phyloP scores from a whole-genome alignment of 2,329 filamentous ascomycete genomes.

The Monosporascus sp. region DNA sequence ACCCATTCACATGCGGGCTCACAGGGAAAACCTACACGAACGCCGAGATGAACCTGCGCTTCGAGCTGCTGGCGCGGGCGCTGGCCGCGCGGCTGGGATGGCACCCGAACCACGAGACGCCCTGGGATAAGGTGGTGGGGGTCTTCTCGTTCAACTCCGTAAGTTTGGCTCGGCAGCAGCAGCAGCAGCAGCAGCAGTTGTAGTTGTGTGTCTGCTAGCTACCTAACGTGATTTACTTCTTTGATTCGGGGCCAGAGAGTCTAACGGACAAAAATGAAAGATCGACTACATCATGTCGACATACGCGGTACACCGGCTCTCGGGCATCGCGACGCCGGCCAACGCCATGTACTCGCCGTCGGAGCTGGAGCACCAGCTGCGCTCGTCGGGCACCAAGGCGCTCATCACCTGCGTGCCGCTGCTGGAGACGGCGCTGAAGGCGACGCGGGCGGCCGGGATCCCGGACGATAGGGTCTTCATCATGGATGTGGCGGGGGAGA shows the following conservation, averaged over 20 bases:
- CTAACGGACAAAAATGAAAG: conserved; percentile 10
- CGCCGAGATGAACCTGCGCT: conserved; percentile 58
- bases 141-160: conserved; percentile 69
- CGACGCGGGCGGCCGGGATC: conserved; percentile 56
- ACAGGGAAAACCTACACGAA: conserved; percentile 59
- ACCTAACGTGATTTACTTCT: no score
- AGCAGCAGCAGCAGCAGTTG: no score
- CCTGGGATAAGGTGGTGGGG: conserved; percentile 72
- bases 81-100: conserved; percentile 65
- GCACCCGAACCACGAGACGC: conserved; percentile 62
- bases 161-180: conserved; percentile 4
- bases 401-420: conserved; percentile 66
- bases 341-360: conserved; percentile 64
- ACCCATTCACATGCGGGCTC: conserved; percentile 69
- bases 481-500: conserved; percentile 39
- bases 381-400: conserved; percentile 57
- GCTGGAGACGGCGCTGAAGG: conserved; percentile 57
- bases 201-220: no score
- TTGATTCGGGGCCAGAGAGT: no score
- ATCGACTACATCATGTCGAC: conserved; percentile 64
- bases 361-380: conserved; percentile 65
- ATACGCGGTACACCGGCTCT: conserved; percentile 65
- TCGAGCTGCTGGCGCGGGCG: conserved; percentile 59
- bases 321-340: conserved; percentile 62
- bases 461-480: conserved; percentile 60